phyloP scores from a whole-genome alignment of 208 protist species.

The Phytomonas francai region DNA sequence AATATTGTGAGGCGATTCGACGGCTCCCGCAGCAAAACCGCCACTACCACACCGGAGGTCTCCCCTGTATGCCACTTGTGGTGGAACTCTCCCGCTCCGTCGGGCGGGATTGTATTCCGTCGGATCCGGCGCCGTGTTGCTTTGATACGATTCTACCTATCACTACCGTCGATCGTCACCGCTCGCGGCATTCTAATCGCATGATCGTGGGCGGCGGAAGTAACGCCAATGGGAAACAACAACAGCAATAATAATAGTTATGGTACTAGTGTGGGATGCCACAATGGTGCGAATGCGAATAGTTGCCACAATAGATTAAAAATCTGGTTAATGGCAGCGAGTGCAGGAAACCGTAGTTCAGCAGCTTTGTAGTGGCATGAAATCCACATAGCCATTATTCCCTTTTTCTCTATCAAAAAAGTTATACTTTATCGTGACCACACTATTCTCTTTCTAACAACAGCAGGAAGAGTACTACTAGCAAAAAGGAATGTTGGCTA shows the following conservation, averaged over 20 bases:
- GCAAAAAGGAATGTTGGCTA: background rate
- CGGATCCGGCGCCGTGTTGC: constrained; percentile 22
- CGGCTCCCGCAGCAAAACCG: constrained; percentile 63
- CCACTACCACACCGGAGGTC: constrained; percentile 57
- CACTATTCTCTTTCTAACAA: background rate
- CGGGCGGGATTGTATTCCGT: constrained; percentile 16
- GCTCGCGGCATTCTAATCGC: constrained; percentile 5
- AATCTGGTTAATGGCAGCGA: background rate
- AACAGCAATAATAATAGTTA: background rate
- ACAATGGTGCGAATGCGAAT: background rate
- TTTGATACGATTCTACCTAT: constrained; percentile 65
- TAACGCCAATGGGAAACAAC: background rate
- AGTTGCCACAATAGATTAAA: background rate
- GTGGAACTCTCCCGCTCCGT: constrained; percentile 51
- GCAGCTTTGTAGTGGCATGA: background rate
- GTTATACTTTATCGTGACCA: background rate
- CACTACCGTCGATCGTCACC: constrained; percentile 48
- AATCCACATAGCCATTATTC: background rate
- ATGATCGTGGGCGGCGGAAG: background rate
- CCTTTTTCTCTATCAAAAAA: background rate
- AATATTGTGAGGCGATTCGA: constrained; percentile 69
- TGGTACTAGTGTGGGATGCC: background rate
- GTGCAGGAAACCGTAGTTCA: background rate
- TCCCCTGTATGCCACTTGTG: constrained; percentile 81
- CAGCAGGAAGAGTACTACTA: background rate